phyloP scores from a whole-genome alignment of 2,329 filamentous ascomycete genomes.

The Grosmannia huntii region DNA sequence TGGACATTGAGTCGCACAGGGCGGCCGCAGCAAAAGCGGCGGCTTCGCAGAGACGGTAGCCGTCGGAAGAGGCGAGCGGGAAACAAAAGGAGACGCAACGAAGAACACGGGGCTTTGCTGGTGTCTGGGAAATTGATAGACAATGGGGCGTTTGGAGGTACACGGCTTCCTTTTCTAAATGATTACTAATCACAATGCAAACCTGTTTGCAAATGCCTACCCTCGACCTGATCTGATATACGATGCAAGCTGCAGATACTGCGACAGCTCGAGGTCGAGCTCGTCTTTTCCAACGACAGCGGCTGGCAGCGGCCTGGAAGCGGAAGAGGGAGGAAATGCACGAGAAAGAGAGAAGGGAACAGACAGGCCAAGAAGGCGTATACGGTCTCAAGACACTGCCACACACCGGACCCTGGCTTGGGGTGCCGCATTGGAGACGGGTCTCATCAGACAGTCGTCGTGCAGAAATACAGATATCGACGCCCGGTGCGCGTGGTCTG shows the following conservation, averaged over 20 bases:
- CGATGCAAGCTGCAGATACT: not conserved
- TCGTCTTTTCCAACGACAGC: not conserved
- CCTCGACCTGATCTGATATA: too few relatives aligned
- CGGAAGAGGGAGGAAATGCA: not conserved
- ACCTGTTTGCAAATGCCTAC: too few relatives aligned
- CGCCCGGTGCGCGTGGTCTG: constrained; percentile 1
- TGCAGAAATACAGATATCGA: not conserved
- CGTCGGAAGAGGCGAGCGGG: too few relatives aligned
- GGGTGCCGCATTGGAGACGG: not conserved
- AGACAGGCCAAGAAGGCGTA: not conserved
- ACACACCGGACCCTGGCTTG: not conserved
- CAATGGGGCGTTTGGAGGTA: not conserved
- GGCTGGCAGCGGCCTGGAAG: too few relatives aligned
- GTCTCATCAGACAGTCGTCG: not conserved
- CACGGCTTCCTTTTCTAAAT: not conserved
- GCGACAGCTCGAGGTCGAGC: not conserved
- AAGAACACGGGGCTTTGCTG: not conserved
- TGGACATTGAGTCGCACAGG: constrained; percentile 22
- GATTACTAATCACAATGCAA: too few relatives aligned
- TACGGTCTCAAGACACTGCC: too few relatives aligned
- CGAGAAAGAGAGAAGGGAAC: not conserved
- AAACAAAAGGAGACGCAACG: not conserved
- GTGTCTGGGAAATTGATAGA: not conserved
- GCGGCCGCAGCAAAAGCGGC: constrained; percentile 3
- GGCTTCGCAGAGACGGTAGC: constrained; percentile 5